These are phyloP conservation scores for Aspergillus caelatus DNA, from an alignment of 2,329 filamentous ascomycete genomes.

Conservation along the genomic window DNA sequence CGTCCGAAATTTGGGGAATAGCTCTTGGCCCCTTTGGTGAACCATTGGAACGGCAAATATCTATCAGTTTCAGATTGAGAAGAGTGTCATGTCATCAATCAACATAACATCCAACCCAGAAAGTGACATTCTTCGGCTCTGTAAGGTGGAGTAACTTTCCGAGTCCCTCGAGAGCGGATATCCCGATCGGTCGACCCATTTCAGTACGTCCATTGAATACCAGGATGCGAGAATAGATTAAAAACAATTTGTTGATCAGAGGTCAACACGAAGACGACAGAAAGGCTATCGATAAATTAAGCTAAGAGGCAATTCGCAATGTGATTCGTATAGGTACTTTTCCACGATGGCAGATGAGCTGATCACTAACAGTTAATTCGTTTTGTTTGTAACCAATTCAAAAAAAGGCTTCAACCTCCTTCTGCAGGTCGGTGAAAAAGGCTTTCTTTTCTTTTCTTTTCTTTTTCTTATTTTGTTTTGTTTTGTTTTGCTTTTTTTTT, in stretches of 20 bases:
- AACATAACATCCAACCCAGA: constrained; percentile 11
- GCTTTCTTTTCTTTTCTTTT: neutral
- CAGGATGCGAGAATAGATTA: neutral
- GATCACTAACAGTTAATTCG: constrained; percentile 4
- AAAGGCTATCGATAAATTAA: neutral
- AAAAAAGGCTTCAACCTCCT: neutral
- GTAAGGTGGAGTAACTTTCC: constrained; percentile 15
- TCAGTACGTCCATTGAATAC: neutral
- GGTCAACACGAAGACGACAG: neutral
- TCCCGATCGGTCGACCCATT: constrained; percentile 17
- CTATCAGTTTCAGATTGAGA: constrained; percentile 15
- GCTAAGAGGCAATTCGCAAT: neutral
- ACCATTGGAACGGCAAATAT: constrained; percentile 10
- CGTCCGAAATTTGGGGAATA: constrained; percentile 1
- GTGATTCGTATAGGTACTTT: neutral
- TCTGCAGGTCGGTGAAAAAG: constrained; percentile 4
- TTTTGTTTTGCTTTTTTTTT: neutral
- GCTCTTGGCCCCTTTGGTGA: constrained; percentile 1
- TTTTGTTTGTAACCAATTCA: neutral
- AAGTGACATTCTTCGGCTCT: constrained; percentile 22
- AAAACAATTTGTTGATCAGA: neutral
- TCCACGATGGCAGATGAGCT: constrained; percentile 6
- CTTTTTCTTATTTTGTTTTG: neutral
- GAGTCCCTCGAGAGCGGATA: constrained; percentile 15
- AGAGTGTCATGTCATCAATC: constrained; percentile 10